phyloP scores from a whole-genome alignment of 768 basidiomycete species.

The Mycena amicta region DNA sequence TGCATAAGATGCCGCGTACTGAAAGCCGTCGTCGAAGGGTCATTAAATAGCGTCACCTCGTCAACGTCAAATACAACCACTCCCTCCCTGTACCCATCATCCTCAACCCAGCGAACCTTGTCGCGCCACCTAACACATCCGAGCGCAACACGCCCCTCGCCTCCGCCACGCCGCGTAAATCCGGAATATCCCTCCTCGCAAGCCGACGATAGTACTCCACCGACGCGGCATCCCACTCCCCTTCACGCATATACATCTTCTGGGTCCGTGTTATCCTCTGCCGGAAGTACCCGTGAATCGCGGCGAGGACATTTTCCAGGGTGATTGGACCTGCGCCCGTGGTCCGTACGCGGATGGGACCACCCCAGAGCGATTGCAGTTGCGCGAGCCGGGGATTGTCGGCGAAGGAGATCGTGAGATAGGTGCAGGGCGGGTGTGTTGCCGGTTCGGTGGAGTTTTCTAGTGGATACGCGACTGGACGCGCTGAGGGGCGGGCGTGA shows the following conservation, averaged over 20 bases:
- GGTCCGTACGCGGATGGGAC: neutral
- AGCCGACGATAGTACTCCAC: neutral
- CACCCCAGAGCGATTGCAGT: neutral
- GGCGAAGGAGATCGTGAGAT: neutral
- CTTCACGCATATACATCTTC: neutral
- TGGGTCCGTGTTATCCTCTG: neutral
- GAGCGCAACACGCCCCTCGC: neutral
- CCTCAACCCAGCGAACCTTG: neutral
- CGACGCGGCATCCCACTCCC: neutral
- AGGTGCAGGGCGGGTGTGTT: neutral
- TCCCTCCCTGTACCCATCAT: neutral
- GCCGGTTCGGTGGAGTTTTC: neutral
- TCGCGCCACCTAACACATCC: neutral
- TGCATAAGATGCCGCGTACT: no score
- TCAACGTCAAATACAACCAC: neutral
- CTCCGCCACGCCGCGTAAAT: neutral
- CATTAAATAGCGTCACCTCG: neutral
- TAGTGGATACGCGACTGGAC: no score
- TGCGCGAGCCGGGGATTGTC: neutral
- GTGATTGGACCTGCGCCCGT: neutral
- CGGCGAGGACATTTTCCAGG: neutral
- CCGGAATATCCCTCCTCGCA: neutral
- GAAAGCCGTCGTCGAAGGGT: slow-evolving; percentile 29
- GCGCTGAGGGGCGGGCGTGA: no score
- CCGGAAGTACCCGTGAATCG: neutral